A percentile compares a stretch with the other conserved stretches of the same genome.
Conservation (phyloP, 2,329 filamentous ascomycete species). For the Aspergillus sp. region DNA sequence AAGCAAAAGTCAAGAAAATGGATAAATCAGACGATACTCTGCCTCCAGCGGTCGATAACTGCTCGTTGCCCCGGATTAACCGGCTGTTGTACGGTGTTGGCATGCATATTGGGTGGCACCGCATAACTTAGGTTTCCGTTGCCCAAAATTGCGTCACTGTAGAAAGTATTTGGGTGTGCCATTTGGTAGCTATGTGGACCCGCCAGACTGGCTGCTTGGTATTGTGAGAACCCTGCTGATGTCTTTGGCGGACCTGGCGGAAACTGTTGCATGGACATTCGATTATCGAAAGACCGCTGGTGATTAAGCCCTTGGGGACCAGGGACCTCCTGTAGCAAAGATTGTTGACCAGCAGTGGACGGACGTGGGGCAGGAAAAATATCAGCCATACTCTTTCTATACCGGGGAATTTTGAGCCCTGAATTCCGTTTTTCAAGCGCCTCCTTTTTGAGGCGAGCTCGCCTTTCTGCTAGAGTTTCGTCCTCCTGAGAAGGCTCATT, state of each 20-base stretch:
- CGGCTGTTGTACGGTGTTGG: slow-evolving; percentile 31
- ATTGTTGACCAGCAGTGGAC: slow-evolving; percentile 29
- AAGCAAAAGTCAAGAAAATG: neutral
- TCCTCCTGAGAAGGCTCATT: slow-evolving; percentile 31
- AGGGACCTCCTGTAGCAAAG: slow-evolving; percentile 23
- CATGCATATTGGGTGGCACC: slow-evolving; percentile 23
- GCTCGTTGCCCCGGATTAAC: slow-evolving; percentile 54
- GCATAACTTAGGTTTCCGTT: slow-evolving; percentile 29
- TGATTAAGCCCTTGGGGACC: slow-evolving; percentile 16
- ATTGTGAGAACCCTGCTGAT: slow-evolving; percentile 12
- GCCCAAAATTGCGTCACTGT: slow-evolving; percentile 28
- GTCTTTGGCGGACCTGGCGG: slow-evolving; percentile 21
- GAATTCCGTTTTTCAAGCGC: slow-evolving; percentile 25
- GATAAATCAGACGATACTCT: slow-evolving; percentile 35
- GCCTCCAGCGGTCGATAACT: slow-evolving; percentile 61
- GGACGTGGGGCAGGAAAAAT: slow-evolving; percentile 55
- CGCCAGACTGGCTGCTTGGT: slow-evolving; percentile 19
- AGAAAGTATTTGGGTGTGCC: slow-evolving; percentile 26
- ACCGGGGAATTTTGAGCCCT: slow-evolving; percentile 27
- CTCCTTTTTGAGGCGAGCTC: slow-evolving; percentile 46
- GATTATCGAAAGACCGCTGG: slow-evolving; percentile 22
- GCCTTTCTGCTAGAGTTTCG: slow-evolving; percentile 49
- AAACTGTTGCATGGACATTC: slow-evolving; percentile 33
- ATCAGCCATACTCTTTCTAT: slow-evolving; percentile 48
- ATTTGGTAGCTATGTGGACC: slow-evolving; percentile 28